Conservation (phyloP, 1,139 yeast genomes). For the Pichia sp. region DNA sequence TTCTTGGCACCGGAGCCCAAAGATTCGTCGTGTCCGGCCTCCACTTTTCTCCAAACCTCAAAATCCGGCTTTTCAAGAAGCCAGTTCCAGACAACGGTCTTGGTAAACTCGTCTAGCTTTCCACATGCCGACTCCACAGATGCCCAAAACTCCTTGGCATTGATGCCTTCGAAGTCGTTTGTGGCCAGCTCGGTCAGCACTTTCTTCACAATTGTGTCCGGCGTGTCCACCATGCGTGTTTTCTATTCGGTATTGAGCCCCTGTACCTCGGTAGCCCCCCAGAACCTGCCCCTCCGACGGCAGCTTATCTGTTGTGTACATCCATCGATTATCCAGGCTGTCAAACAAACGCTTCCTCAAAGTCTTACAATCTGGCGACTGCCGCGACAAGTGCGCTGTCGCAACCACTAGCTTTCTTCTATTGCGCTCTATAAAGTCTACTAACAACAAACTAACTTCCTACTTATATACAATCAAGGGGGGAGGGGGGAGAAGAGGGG, state of each 20-base stretch:
- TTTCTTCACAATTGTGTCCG: constrained; percentile 32
- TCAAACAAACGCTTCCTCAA: neutral
- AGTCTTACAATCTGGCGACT: neutral
- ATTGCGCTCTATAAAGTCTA: neutral
- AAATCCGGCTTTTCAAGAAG: constrained; percentile 26
- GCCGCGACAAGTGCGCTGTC: neutral
- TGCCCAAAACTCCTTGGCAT: constrained; percentile 32
- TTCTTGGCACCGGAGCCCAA: neutral
- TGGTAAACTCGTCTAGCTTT: constrained; percentile 29
- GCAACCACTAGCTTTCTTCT: neutral
- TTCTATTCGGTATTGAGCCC: no score
- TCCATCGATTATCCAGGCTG: neutral
- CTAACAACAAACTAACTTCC: neutral
- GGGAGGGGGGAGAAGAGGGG: no score
- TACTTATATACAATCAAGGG: neutral
- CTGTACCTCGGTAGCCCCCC: neutral
- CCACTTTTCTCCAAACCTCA: constrained; percentile 9
- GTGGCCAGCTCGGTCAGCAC: constrained; percentile 33
- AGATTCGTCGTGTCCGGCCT: neutral
- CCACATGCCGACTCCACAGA: constrained; percentile 21
- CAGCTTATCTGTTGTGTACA: neutral
- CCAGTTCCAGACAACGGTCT: constrained; percentile 35
- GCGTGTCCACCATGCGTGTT: constrained; percentile 18
- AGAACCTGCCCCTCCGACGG: neutral
- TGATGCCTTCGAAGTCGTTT: constrained; percentile 31